Evolutionary conservation across 768 basidiomycete species (phyloP), one percentile per base, ranked within the genome.

Genomic region (Fomitopsis serialis): DNA sequence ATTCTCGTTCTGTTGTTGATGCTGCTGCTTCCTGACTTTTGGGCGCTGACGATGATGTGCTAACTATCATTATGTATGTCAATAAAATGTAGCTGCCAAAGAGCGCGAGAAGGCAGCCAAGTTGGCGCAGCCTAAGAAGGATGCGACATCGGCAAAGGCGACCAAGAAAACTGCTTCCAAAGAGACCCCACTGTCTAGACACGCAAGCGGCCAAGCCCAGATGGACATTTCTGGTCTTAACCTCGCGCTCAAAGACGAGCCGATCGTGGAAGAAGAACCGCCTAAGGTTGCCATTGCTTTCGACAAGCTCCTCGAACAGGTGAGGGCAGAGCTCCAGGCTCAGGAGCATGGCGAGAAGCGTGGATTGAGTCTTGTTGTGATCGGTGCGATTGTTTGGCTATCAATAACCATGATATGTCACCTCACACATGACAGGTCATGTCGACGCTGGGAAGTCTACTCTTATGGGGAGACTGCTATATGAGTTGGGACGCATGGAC

Each of bases 361-460:
- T 61, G 79, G 77, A 12, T 72, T 98, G 47, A 95, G 87, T 66
- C 72, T 99, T 60, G 88, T 98, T 24, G 92, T 99, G 43, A 87
- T 99, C 42, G 97, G 96, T 96, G 55, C 36, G 59, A 37, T 25
- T 29, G 17, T 36, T n/a, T 17, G 12, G 46, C 55, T 49, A 34
- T 21, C 5, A 2, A 32, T 42, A 3, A 42, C 24, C 15, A 50
- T 9, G 22, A 13, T 42, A 12, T 2, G 34, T 42, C 40, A 35
- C 36, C 8, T 34, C 19, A 43, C 3, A 45, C 9, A 21, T 27
- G 32, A 2, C 60, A 98, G 96, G 97, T 36, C 97, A 99, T 64
- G 97, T 99, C 56, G 97, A 99, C 71, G 97, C 97, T 17, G 97
- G 97, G 23, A 99, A 99, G 69, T 97, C 94, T 4, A 99, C 97